Base-by-base conservation (phyloP, 805 yeast genomes). In the Candida piceae region DNA sequence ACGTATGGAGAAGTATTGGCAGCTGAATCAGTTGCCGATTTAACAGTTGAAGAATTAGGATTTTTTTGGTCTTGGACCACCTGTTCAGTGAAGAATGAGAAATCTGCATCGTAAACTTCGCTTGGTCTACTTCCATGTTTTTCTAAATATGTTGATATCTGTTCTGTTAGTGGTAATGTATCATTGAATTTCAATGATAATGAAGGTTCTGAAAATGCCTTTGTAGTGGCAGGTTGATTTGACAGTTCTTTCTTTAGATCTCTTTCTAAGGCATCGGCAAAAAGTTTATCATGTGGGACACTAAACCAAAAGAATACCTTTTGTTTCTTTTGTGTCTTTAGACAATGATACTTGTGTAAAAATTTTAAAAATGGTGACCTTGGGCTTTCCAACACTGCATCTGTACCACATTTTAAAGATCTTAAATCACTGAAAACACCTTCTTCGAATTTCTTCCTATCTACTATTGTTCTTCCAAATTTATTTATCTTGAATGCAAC, bases 301-400 rank as follows among this genome's bases (percentile, higher is more conserved):
- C 89, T 83, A 58, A 84, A 88, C 97, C 97, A 93, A 60, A 83
- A 87, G 57, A 90, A 90, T 29, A 90, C 97, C 55, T 93, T 90
- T 58, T 90, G 98, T 54, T 93, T 90, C 71, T 90, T 90, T 53
- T 90, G 97, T 0, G 98, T 90, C 50, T 96, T 72, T 18, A 90
- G 68, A 56, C 97, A 90, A 45, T 80, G 78, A 57, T 90, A 85
- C 53, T 81, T 84, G 62, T 84, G 87, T 19, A 90, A 66, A 52
- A 90, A 88, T 44, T 82, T 84, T 41, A 90, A 67, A 56, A 90
- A 88, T 24, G 78, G 80, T 0, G 95, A 85, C 55, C 84, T 78
- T 12, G 97, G 96, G 32, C 76, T 77, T 57, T 90, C 97, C 40
- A 90, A 66, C 4, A 86, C 73, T 11, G 97, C 96, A 65, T 87